Percentiles rank a stretch among this genome's conserved stretches.
phyloP scores from a whole-genome alignment of 1,139 yeast species.

The Pichia cactophila region DNA sequence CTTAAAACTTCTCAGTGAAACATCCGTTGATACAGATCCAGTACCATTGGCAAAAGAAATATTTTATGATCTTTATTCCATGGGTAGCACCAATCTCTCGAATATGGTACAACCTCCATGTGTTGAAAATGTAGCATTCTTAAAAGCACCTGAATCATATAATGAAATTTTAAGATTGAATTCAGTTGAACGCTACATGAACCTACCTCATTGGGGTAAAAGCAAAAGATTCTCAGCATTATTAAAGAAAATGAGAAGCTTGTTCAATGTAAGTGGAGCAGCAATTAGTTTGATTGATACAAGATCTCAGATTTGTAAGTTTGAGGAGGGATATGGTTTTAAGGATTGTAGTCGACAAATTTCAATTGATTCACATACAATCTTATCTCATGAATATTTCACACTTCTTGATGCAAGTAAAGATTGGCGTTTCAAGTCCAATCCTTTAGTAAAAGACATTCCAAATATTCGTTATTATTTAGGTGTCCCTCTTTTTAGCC shows the following conservation, averaged over 20 bases:
- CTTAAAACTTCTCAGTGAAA: background rate
- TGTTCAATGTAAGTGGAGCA: slow-evolving; percentile 42
- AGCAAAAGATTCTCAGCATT: slow-evolving; percentile 34
- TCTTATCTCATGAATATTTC: slow-evolving; percentile 49
- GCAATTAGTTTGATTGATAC: slow-evolving; percentile 51
- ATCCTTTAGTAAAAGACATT: slow-evolving; percentile 55
- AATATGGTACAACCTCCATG: slow-evolving; percentile 50
- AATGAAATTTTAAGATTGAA: slow-evolving; percentile 37
- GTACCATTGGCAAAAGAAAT: slow-evolving; percentile 45
- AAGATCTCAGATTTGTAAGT: slow-evolving; percentile 41
- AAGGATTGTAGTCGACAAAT: slow-evolving; percentile 46
- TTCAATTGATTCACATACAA: slow-evolving; percentile 61
- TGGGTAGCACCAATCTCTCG: slow-evolving; percentile 53
- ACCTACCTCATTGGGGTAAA: slow-evolving; percentile 47
- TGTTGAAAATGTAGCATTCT: slow-evolving; percentile 38
- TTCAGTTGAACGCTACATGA: slow-evolving; percentile 34
- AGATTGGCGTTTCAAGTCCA: slow-evolving; percentile 60
- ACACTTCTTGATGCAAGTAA: slow-evolving; percentile 49
- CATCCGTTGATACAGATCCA: background rate
- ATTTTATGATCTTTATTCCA: slow-evolving; percentile 54
- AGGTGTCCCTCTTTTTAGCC: slow-evolving; percentile 48
- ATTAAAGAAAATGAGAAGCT: slow-evolving; percentile 31
- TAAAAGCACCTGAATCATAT: slow-evolving; percentile 54
- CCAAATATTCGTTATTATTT: slow-evolving; percentile 56
- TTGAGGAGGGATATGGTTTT: slow-evolving; percentile 39